Base-by-base conservation (phyloP, 768 basidiomycete genomes). In the Phallus indusiatus region DNA sequence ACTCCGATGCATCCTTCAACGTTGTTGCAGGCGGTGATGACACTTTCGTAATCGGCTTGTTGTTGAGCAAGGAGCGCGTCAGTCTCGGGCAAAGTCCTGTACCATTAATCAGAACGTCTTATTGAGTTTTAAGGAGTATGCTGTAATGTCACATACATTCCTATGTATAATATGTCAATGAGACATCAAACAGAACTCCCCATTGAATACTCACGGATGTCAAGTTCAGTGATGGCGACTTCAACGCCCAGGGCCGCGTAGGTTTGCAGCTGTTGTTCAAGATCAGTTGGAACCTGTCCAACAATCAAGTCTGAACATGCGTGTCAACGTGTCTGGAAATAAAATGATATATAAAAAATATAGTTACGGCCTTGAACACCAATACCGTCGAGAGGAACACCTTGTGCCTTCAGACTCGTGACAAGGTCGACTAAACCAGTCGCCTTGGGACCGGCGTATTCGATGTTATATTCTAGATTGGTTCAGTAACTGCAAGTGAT, bases 181-280 rank as follows among this genome's bases (percentile, higher is more conserved):
- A 20, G 22, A 36, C 16, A 11, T 17, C 28, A 24, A 20, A 18
- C 18, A 51, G 5, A 42, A 37, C 9, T 5, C n/a, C 28, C 7
- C n/a, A n/a, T n/a, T n/a, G 1, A 35, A 16, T 28, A 53, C 33
- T 51, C 35, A 59, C 57, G 34, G 36, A 59, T 53, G 22, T 59
- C 56, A 58, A 86, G 76, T 66, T 85, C 85, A 2, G 85, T 86
- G 63, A 85, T 78, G 10, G 83, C 84, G 22, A 85, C 80, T 63
- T 86, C 84, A 47, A 86, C 71, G 4, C 85, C 83, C 24, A 85
- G 77, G 11, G 76, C 76, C 12, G 79, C 76, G 66, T 86, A 79
- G 53, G 76, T 72, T 61, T 76, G 66, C 57, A 84, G 70, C 60
- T 80, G 79, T 1, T 73, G 67, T 56, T 77, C 71, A 53, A 86